Evolutionary conservation across 768 basidiomycete species (phyloP).

Genomic region (Leccinellum albellum): DNA sequence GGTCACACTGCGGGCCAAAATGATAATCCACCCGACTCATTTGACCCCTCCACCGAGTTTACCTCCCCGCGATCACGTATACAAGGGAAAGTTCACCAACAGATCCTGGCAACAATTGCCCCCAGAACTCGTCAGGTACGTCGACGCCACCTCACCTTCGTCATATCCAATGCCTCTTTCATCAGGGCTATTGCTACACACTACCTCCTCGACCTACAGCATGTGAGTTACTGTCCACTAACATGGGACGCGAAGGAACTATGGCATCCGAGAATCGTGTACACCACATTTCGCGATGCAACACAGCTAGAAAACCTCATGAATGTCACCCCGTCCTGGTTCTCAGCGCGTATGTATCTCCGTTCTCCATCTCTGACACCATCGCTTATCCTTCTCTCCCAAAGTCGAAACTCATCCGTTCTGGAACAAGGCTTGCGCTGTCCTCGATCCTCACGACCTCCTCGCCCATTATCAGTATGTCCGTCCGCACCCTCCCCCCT

Average conservation of each 20-base stretch:
- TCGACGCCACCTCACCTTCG: slow-evolving; percentile 27
- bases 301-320: slow-evolving; percentile 58
- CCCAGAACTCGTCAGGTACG: slow-evolving; percentile 57
- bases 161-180: neutral
- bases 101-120: slow-evolving; percentile 63
- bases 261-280: slow-evolving; percentile 64
- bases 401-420: slow-evolving; percentile 72
- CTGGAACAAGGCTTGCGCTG: slow-evolving; percentile 61
- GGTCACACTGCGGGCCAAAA: slow-evolving; percentile 35
- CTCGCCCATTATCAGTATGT: slow-evolving; percentile 48
- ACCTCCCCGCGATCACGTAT: slow-evolving; percentile 31
- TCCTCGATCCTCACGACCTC: slow-evolving; percentile 60
- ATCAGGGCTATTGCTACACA: slow-evolving; percentile 39
- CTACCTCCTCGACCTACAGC: slow-evolving; percentile 49
- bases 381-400: slow-evolving; percentile 8
- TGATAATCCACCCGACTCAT: slow-evolving; percentile 27
- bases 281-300: slow-evolving; percentile 59
- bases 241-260: slow-evolving; percentile 47
- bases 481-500: slow-evolving; percentile 33
- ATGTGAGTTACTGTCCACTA: slow-evolving; percentile 43
- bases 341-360: slow-evolving; percentile 49
- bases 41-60: slow-evolving; percentile 15
- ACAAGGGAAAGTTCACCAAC: slow-evolving; percentile 56
- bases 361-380: neutral
- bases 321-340: slow-evolving; percentile 60